Percentiles rank a stretch among this genome's conserved stretches.
phyloP scores from a whole-genome alignment of 805 yeast genomes.

The Wilhelminamyces savonicus region DNA sequence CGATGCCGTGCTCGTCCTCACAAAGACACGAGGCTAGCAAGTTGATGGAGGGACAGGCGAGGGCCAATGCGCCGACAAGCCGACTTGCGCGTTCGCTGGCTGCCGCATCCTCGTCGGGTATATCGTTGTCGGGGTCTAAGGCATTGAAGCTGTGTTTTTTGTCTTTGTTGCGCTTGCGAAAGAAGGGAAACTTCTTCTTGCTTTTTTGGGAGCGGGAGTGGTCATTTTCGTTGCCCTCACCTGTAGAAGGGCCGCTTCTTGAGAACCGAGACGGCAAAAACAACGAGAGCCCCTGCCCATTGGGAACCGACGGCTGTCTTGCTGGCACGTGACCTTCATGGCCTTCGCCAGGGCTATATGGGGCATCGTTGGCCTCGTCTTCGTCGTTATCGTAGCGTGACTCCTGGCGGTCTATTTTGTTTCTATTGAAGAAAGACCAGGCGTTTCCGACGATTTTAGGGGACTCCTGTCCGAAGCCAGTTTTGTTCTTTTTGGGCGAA shows the following conservation, averaged over 20 bases:
- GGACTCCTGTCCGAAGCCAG: conserved; percentile 10
- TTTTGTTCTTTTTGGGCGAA: no score
- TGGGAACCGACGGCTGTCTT: neutral
- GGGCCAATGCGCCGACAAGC: conserved; percentile 38
- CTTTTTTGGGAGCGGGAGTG: conserved; percentile 1
- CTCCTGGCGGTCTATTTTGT: conserved; percentile 23
- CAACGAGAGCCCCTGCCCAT: neutral
- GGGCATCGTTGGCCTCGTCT: conserved; percentile 19
- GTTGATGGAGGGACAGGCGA: conserved; percentile 71
- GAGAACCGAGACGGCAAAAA: neutral
- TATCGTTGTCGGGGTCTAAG: conserved; percentile 10
- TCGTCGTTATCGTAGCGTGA: conserved; percentile 24
- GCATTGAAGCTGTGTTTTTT: conserved; percentile 11
- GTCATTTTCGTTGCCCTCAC: conserved; percentile 1
- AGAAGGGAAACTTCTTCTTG: conserved; percentile 14
- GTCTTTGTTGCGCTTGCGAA: conserved; percentile 21
- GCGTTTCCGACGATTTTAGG: conserved; percentile 26
- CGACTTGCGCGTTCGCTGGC: conserved; percentile 31
- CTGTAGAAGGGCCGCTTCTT: neutral
- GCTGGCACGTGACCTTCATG: neutral
- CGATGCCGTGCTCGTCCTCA: conserved; percentile 67
- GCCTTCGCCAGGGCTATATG: conserved; percentile 8
- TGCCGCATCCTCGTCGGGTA: conserved; percentile 17
- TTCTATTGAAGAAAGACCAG: conserved; percentile 21
- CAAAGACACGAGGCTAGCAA: conserved; percentile 69